Evolutionary conservation across 202 grass and related monocot genomes (phyloP), one percentile per base, ranked within the genome.

Genomic region (Tripidium arundinaceum): DNA sequence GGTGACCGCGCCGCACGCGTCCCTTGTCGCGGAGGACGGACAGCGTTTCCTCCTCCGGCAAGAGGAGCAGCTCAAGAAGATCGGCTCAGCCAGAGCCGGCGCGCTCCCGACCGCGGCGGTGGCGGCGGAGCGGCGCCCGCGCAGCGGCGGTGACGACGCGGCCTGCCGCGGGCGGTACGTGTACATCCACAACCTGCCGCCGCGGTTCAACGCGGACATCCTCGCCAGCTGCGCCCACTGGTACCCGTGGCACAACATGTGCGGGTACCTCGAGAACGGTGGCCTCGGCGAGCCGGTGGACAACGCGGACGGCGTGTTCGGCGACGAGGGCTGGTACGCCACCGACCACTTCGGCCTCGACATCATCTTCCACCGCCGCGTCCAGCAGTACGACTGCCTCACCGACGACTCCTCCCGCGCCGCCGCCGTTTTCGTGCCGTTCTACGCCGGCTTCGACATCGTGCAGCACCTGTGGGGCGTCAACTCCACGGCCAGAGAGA

Each of bases 261-360:
- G 94, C 77, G 79, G 72, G 76, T 92, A 87, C 86, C 84, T 91
- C 15, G 50, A 41, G 41, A 84, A 92, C 85, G 89, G 69, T 14
- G 94, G 94, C 14, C 81, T 97, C 1, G 94, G 94, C 7, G 70
- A 74, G 66, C 78, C 81, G 8, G 45, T 92, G 46, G 81, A 80
- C 46, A 85, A 91, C 68, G 8, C 72, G 6, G 85, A 90, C 57
- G 85, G 89, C 19, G 83, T 82, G 11, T 88, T 94, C 81, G 83
- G 62, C 37, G 77, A 94, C 82, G 18, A 57, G 4, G 89, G 91
- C 0, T 97, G 94, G 94, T 90, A 97, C 73, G 87, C 77, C 52
- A 97, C 94, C 9, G 88, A 97, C 77, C 94, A 97, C 72, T 97
- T 92, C 62, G 86, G 86, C 18, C 90, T 97, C 6, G 94, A 97